These are phyloP conservation scores for Chaetomiaceae sp. DNA, from an alignment of 2,329 filamentous ascomycete species.

Conservation along the genomic window DNA sequence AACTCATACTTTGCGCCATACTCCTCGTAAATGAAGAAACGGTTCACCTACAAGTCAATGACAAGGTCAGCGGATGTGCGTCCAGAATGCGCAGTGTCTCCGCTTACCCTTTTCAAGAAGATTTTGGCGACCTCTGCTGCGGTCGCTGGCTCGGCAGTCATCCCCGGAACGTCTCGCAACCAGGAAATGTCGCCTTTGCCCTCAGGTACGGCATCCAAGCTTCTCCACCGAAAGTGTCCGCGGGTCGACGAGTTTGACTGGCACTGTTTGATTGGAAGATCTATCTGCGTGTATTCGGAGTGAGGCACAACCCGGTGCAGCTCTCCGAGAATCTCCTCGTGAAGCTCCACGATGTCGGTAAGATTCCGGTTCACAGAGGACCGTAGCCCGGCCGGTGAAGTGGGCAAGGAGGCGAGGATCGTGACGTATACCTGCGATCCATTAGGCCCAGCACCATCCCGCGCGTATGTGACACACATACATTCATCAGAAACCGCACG, in stretches of 20 bases:
- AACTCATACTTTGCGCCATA: conserved; percentile 88
- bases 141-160: conserved; percentile 55
- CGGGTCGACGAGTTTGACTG: conserved; percentile 21
- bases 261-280: conserved; percentile 26
- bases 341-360: conserved; percentile 73
- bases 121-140: conserved; percentile 58
- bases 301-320: conserved; percentile 68
- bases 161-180: conserved; percentile 45
- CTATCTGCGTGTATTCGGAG: conserved; percentile 55
- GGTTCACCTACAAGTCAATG: conserved; percentile 57
- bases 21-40: conserved; percentile 84
- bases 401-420: conserved; percentile 66
- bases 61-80: not conserved
- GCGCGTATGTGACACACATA: conserved; percentile 40
- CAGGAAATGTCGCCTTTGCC: conserved; percentile 36
- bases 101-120: conserved; percentile 54
- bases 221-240: conserved; percentile 45
- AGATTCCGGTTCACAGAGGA: conserved; percentile 75
- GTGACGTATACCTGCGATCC: conserved; percentile 64
- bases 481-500: conserved; percentile 80
- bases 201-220: conserved; percentile 44
- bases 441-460: conserved; percentile 13
- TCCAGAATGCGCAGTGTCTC: not conserved
- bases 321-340: conserved; percentile 74
- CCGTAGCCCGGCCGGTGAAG: conserved; percentile 59